A percentile compares a stretch with the other conserved stretches of the same genome.
Conservation (phyloP, 179 eudicot species). For the Gypsophila paniculata region DNA sequence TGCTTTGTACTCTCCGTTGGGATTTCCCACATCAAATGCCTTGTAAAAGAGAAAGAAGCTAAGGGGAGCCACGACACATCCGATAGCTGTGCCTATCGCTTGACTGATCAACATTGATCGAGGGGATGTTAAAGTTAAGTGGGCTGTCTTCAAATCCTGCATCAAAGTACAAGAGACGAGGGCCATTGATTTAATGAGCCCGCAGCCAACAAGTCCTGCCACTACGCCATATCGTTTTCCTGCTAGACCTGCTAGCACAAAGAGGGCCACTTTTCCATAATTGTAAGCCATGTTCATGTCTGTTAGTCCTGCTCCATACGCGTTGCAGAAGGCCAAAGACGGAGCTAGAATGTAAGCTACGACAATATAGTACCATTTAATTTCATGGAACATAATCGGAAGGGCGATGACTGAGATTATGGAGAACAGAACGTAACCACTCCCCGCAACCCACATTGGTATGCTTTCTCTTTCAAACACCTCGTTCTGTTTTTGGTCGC, state of each 20-base stretch:
- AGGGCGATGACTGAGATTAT: conserved; percentile 40
- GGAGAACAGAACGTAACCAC: conserved; percentile 49
- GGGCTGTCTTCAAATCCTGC: conserved; percentile 78
- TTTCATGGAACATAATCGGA: conserved; percentile 56
- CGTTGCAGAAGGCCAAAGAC: conserved; percentile 68
- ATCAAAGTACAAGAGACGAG: conserved; percentile 52
- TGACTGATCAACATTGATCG: conserved; percentile 72
- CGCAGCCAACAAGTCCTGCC: conserved; percentile 61
- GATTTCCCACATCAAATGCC: conserved; percentile 72
- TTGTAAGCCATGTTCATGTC: conserved; percentile 78
- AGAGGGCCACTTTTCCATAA: conserved; percentile 72
- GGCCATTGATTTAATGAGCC: conserved; percentile 54
- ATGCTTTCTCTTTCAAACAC: conserved; percentile 52
- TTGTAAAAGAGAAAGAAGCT: conserved; percentile 66
- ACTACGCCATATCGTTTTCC: conserved; percentile 58
- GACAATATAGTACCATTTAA: conserved; percentile 63
- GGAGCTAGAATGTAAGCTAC: conserved; percentile 61
- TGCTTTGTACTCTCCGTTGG: conserved; percentile 70
- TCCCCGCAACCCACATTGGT: conserved; percentile 59
- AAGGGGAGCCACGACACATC: conserved; percentile 59
- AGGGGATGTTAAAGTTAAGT: conserved; percentile 65
- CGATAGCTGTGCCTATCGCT: conserved; percentile 59
- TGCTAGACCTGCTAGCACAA: conserved; percentile 48
- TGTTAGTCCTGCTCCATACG: conserved; percentile 77
- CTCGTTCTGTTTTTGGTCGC: conserved; percentile 38